Evolutionary conservation across 2,329 filamentous ascomycete genomes (phyloP).

Genomic region (Phialophora expanda): DNA sequence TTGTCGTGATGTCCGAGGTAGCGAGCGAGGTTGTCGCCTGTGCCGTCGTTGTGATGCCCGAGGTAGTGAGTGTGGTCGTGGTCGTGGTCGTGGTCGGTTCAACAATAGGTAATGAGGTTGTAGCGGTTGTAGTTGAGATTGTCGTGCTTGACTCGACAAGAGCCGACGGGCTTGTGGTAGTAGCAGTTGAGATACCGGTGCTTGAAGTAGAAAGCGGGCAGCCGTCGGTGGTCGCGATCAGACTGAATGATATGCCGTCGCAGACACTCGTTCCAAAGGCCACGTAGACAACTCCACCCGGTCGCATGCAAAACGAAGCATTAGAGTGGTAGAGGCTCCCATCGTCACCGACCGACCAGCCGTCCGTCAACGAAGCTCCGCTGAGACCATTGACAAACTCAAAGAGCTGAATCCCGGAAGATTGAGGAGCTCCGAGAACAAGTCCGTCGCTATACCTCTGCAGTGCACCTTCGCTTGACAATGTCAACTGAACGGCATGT

Average conservation of each 20-base stretch:
- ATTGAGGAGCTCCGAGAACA: not conserved
- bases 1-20: not conserved
- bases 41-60: not conserved
- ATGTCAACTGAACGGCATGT: not conserved
- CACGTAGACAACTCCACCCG: not conserved
- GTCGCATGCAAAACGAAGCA: not conserved
- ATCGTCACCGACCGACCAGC: not conserved
- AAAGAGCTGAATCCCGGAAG: not conserved
- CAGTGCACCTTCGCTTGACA: conserved; percentile 1
- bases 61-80: conserved; percentile 2
- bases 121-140: not conserved
- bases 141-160: not conserved
- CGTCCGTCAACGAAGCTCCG: not conserved
- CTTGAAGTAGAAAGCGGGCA: not conserved
- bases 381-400: conserved; percentile 2
- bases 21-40: not conserved
- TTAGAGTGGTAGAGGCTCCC: not conserved
- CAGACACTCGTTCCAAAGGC: not conserved
- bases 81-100: not conserved
- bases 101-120: conserved; percentile 1
- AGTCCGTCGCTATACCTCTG: not conserved
- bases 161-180: not conserved
- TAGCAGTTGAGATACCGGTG: not conserved
- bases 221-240: not conserved
- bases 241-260: conserved; percentile 1